Evolutionary conservation across 805 yeast genomes (phyloP).

Genomic region (Zygosaccharomyces bisporus): DNA sequence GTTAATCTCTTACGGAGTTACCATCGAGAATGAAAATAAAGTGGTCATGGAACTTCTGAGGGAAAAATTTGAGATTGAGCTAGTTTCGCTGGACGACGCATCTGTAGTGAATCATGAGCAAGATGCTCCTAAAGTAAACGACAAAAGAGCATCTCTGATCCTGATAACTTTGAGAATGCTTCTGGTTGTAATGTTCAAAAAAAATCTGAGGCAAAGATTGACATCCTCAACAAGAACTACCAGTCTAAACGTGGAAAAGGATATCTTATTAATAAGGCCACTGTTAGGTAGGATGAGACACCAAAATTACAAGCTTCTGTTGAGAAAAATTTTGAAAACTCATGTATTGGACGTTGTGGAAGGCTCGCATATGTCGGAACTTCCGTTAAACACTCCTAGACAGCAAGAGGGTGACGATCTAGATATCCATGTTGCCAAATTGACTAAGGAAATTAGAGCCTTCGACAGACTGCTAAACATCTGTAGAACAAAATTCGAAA

Average conservation of each 20-base stretch:
- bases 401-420: neutral
- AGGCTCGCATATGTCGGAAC: conserved; percentile 14
- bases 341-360: conserved; percentile 25
- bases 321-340: conserved; percentile 29
- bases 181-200: conserved; percentile 41
- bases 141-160: conserved; percentile 36
- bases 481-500: conserved; percentile 23
- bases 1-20: conserved; percentile 65
- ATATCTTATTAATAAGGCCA: conserved; percentile 30
- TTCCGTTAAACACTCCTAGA: neutral
- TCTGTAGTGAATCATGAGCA: conserved; percentile 38
- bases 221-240: conserved; percentile 13
- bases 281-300: conserved; percentile 35
- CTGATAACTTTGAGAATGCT: conserved; percentile 35
- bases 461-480: conserved; percentile 24
- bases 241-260: conserved; percentile 15
- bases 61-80: conserved; percentile 67
- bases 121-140: conserved; percentile 43
- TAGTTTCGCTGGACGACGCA: conserved; percentile 43
- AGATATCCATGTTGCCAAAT: conserved; percentile 25
- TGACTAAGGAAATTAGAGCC: conserved; percentile 25
- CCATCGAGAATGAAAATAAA: conserved; percentile 57
- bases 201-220: conserved; percentile 29
- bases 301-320: conserved; percentile 27
- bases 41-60: conserved; percentile 62